phyloP scores from a whole-genome alignment of 371 early-diverging fungal species.

The Paraphysoderma sedebokerense region DNA sequence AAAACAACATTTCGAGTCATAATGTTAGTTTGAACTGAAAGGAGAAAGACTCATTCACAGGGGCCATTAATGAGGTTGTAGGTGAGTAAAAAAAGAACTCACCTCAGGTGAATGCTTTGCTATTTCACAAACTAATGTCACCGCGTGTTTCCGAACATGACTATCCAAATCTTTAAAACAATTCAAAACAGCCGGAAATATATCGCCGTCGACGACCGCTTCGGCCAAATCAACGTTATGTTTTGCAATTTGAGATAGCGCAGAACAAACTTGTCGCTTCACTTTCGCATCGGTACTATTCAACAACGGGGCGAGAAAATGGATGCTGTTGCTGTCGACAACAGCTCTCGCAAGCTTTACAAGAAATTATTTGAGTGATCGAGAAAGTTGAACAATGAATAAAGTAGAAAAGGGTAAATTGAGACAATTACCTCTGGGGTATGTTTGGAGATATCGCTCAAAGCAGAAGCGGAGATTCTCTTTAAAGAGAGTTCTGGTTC shows the following conservation, averaged over 20 bases:
- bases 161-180: conserved; percentile 26
- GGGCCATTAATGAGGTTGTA: no score
- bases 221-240: conserved; percentile 34
- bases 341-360: conserved; percentile 27
- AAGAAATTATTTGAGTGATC: no score
- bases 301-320: conserved; percentile 23
- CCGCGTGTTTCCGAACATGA: conserved; percentile 25
- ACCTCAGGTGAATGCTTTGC: conserved; percentile 37
- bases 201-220: conserved; percentile 29
- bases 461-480: conserved; percentile 30
- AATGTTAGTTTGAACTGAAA: not conserved
- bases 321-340: conserved; percentile 27
- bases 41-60: no score
- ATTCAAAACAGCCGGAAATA: conserved; percentile 25
- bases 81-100: conserved; percentile 1
- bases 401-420: not conserved
- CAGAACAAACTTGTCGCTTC: conserved; percentile 23
- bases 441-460: conserved; percentile 30
- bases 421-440: conserved; percentile 28
- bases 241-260: conserved; percentile 29
- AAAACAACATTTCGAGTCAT: not conserved
- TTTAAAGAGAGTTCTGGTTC: conserved; percentile 28
- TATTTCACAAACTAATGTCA: conserved; percentile 30
- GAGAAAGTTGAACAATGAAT: not conserved
- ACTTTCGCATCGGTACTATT: conserved; percentile 28